Percentiles rank a stretch among this genome's conserved stretches.
Conservation (phyloP, 371 early-diverging fungal species). For the Mortierella sp. region DNA sequence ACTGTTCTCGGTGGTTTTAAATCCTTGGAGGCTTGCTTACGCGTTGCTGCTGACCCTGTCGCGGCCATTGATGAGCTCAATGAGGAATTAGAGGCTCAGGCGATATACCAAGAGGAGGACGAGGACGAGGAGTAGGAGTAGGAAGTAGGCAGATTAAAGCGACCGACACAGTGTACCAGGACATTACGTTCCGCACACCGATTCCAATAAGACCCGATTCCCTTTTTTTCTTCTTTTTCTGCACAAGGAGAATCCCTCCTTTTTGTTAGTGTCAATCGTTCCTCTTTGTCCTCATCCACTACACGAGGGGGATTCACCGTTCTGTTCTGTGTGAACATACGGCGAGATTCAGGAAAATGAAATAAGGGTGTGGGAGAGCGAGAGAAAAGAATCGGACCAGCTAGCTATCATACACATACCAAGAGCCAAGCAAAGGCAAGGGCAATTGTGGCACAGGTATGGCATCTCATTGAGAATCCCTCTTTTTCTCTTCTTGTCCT, state of each 20-base stretch:
- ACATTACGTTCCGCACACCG: not conserved
- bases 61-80: constrained; percentile 37
- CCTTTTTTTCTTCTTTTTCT: not conserved
- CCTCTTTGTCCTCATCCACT: not conserved
- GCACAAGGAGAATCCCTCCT: not conserved
- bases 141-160: not conserved
- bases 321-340: not conserved
- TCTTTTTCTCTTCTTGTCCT: too few species aligned
- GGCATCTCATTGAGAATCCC: too few species aligned
- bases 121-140: not conserved
- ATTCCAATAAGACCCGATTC: too few species aligned
- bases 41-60: constrained; percentile 33
- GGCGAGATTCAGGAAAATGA: not conserved
- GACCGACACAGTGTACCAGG: not conserved
- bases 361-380: not conserved
- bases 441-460: too few species aligned
- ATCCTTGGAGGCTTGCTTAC: constrained; percentile 46
- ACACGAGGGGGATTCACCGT: not conserved
- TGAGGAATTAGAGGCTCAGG: constrained; percentile 30
- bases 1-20: constrained; percentile 20
- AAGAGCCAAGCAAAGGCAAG: too few species aligned
- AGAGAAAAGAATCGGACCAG: not conserved
- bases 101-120: constrained; percentile 10
- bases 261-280: not conserved
- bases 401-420: too few species aligned